Evolutionary conservation across 805 yeast species (phyloP).

Genomic region (Komagataella mondaviorum): DNA sequence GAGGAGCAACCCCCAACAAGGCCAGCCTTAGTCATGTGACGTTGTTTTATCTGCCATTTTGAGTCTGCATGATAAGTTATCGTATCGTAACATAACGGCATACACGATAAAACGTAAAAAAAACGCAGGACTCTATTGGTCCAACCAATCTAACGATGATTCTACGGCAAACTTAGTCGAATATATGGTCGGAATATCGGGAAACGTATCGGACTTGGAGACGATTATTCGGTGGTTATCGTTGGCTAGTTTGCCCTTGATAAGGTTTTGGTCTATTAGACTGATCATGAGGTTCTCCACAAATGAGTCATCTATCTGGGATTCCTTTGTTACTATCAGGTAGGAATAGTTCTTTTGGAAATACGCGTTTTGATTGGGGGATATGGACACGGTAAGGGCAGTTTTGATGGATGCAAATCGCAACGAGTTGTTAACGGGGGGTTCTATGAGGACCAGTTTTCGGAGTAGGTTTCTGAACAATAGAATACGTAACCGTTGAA

Average conservation of each 20-base stretch:
- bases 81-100: not conserved
- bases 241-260: conserved; percentile 34
- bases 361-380: conserved; percentile 1
- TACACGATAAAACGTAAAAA: not conserved
- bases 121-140: conserved; percentile 2
- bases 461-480: conserved; percentile 28
- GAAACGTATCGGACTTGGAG: conserved; percentile 17
- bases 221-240: conserved; percentile 10
- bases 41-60: too few relatives aligned
- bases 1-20: not conserved
- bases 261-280: conserved; percentile 37
- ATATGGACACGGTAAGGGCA: conserved; percentile 13
- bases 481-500: conserved; percentile 29
- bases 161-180: conserved; percentile 8
- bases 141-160: conserved; percentile 16
- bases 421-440: conserved; percentile 4
- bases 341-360: conserved; percentile 12
- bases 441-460: conserved; percentile 8
- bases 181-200: conserved; percentile 10
- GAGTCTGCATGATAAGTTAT: not conserved
- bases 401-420: conserved; percentile 9
- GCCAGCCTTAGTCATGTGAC: not conserved
- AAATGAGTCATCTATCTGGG: conserved; percentile 20
- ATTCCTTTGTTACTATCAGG: conserved; percentile 6
- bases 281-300: conserved; percentile 37